Conservation (phyloP, 805 yeast species). For the Clavispora asparagi region DNA sequence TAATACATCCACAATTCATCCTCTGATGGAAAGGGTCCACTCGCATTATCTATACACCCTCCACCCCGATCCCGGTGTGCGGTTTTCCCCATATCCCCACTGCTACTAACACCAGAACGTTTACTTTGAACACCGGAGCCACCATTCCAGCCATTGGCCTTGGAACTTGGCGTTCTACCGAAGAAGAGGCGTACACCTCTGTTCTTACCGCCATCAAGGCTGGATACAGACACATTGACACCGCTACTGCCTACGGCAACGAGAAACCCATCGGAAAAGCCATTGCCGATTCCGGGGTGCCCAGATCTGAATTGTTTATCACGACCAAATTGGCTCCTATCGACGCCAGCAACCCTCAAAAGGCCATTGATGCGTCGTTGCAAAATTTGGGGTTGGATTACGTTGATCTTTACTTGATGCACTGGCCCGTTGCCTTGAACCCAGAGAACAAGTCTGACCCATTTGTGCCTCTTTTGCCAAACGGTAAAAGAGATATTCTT, state of each 20-base stretch:
- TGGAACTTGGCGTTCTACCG: slow-evolving; percentile 57
- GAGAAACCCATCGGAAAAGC: slow-evolving; percentile 14
- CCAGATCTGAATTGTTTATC: slow-evolving; percentile 60
- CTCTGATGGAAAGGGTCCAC: too few relatives aligned
- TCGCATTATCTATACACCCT: too few relatives aligned
- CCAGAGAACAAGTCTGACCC: slow-evolving; percentile 28
- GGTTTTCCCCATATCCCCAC: too few relatives aligned
- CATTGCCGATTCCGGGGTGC: slow-evolving; percentile 17
- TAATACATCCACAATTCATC: too few relatives aligned
- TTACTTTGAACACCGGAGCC: slow-evolving; percentile 10
- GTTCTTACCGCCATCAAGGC: slow-evolving; percentile 52
- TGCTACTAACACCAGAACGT: slow-evolving; percentile 1
- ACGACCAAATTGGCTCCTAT: slow-evolving; percentile 68
- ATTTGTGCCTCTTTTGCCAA: slow-evolving; percentile 30
- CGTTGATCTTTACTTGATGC: slow-evolving; percentile 73
- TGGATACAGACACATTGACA: slow-evolving; percentile 16
- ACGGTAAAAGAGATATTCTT: slow-evolving; percentile 32
- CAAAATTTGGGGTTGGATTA: slow-evolving; percentile 64
- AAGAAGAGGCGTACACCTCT: slow-evolving; percentile 52
- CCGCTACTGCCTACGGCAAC: slow-evolving; percentile 13
- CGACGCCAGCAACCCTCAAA: slow-evolving; percentile 46
- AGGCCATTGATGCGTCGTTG: slow-evolving; percentile 55
- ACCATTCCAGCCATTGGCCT: slow-evolving; percentile 14
- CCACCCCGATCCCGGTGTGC: too few relatives aligned
- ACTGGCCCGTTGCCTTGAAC: slow-evolving; percentile 70